Base-by-base conservation (phyloP, 202 grass and related monocot genomes). In the Panicum hallii region DNA sequence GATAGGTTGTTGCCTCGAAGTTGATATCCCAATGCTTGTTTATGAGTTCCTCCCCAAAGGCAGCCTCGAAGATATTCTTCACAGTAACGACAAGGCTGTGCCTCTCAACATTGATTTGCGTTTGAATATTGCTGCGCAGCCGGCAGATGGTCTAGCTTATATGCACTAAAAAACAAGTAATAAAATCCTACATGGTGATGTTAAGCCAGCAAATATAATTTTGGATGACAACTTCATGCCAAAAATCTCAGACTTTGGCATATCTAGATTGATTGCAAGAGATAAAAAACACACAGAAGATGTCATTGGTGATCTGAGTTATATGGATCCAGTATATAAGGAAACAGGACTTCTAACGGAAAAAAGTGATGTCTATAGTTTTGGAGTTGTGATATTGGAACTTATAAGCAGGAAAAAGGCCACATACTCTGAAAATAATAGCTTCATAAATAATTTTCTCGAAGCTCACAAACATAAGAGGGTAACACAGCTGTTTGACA, bases 181-280 rank as follows among this genome's bases (percentile, higher is more conserved):
- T 44, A 73, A 5, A 52, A 83, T 92, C 54, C 7, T 86, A 7
- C 83, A 89, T 42, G 77, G 84, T 75, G 82, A 89, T 70, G 67
- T 92, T 70, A 92, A 89, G 15, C 86, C 89, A 14, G 85, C 83
- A 8, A 91, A 90, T 22, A 78, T 90, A 67, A 84, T 87, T n/a
- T 60, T 90, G 11, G 53, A 84, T 69, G n/a, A 87, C 13, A 54
- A 75, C 38, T 87, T 87, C 8, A 5, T 32, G 22, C 88, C 88
- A 19, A 90, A 90, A 55, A 74, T 90, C 4, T 83, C 79, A 14
- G 74, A 90, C 10, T 87, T 90, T 52, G 88, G 84, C 12, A 67
- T 83, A 32, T 75, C 84, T 5, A 90, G 80, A 61, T 45, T 88
- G 34, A 48, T 88, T 23, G 23, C 62, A 6, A 58, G 10, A 9